Evolutionary conservation across 768 basidiomycete genomes (phyloP), one percentile per base, ranked within the genome.

Genomic region (Tulasnella sp.): DNA sequence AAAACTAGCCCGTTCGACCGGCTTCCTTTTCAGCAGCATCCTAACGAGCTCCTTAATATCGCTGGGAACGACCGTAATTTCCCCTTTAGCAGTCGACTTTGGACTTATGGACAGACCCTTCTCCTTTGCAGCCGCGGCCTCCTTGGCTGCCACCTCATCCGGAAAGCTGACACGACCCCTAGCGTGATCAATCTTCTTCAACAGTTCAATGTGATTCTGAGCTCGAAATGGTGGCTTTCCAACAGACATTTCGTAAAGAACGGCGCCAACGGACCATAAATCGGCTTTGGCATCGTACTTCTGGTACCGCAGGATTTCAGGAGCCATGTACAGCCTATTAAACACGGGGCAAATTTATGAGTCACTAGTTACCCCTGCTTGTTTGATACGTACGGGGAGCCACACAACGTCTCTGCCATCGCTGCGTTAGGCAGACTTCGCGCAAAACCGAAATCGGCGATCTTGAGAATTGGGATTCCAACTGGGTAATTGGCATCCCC

Each of bases 261-360:
- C 92, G 0, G 95, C 89, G 4, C 95, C 95, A 41, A 98, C 91
- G 27, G 89, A 92, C 95, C 95, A 99, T 1, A 99, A 72, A 63
- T 99, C 95, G 9, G 88, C 95, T 63, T 90, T 93, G 16, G 92
- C 92, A 63, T 95, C 91, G 65, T 99, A 98, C 63, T 92, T 92
- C 67, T 98, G 83, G 64, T 95, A 95, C 13, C 87, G 79, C 9
- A 99, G 69, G 59, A 99, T 98, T 66, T 99, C 95, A 0, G 95
- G 95, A 0, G 95, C 95, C 95, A 98, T 99, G 68, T 99, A 99
- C 27, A 99, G 67, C 42, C 89, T 91, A 16, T 34, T n/a, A n/a
- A n/a, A 13, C n/a, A 31, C 37, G 57, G 45, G 27, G 40, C 45
- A 31, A 9, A 16, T 44, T 43, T 39, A 37, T 2, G 15, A 22